Conservation (phyloP, 1,284 basidiomycete species). For the Leccinum pallidistipes region DNA sequence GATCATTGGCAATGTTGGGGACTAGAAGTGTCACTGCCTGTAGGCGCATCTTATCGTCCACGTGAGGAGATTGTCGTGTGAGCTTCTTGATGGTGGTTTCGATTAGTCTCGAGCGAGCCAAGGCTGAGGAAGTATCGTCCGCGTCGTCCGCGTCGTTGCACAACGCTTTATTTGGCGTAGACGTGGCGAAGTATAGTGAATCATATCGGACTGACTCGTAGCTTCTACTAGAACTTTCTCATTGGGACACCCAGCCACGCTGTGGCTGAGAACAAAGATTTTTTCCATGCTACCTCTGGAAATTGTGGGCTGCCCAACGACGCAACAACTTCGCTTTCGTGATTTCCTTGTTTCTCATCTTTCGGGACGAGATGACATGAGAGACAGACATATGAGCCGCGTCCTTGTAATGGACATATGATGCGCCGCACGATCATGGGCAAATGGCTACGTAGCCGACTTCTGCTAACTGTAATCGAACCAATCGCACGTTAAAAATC, state of each 20-base stretch:
- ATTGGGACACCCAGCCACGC: not conserved
- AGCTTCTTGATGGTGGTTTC: not conserved
- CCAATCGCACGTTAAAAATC: not conserved
- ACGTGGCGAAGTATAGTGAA: not conserved
- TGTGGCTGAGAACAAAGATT: not conserved
- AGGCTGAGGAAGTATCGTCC: not conserved
- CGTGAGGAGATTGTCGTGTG: not conserved
- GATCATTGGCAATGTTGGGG: conserved; percentile 42
- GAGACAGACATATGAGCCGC: not conserved
- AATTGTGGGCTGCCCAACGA: not conserved
- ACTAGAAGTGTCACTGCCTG: conserved; percentile 16
- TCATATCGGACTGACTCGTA: not conserved
- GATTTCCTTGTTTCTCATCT: not conserved
- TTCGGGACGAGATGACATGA: not conserved
- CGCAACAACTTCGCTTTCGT: not conserved
- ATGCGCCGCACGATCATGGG: not conserved
- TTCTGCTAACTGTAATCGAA: not conserved
- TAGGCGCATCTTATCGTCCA: not conserved
- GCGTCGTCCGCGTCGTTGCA: not conserved
- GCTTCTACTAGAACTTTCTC: not conserved
- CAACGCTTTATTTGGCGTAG: not conserved
- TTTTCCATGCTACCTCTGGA: not conserved
- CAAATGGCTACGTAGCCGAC: not conserved
- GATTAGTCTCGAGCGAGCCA: not conserved
- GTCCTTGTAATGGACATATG: conserved; percentile 2